phyloP scores from a whole-genome alignment of 352 stramenopile genomes.

The Globisporangium nodosum region DNA sequence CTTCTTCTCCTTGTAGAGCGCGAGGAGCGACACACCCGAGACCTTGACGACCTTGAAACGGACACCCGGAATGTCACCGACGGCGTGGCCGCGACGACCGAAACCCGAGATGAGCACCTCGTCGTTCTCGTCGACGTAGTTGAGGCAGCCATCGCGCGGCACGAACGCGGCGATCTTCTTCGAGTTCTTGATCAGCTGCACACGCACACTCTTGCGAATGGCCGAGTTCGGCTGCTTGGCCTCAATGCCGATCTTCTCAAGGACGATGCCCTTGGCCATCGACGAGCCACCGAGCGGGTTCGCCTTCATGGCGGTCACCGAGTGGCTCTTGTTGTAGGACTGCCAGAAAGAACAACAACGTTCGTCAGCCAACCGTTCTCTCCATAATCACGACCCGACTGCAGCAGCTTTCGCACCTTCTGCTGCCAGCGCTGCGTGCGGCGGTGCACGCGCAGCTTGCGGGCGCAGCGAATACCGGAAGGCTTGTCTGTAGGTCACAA shows the following conservation, averaged over 20 bases:
- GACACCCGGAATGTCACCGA: conserved; percentile 99
- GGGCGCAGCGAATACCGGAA: conserved; percentile 97
- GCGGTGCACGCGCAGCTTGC: conserved; percentile 99
- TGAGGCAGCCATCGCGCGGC: conserved; percentile 99
- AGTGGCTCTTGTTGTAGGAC: conserved; percentile 99
- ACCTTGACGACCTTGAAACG: conserved; percentile 99
- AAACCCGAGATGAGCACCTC: conserved; percentile 99
- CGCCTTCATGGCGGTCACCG: conserved; percentile 99
- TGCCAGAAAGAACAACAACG: background rate
- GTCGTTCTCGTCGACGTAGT: conserved; percentile 99
- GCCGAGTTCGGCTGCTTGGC: conserved; percentile 99
- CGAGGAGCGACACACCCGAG: conserved; percentile 97
- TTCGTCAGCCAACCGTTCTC: background rate
- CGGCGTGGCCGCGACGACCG: conserved; percentile 98
- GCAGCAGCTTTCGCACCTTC: conserved; percentile 46
- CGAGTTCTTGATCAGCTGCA: conserved; percentile 99
- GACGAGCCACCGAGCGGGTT: conserved; percentile 99
- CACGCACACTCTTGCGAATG: conserved; percentile 99
- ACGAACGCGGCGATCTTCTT: conserved; percentile 99
- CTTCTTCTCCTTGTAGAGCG: conserved; percentile 99
- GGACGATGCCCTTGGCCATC: conserved; percentile 99
- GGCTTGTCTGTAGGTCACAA: conserved; percentile 92
- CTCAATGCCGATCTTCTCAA: conserved; percentile 99
- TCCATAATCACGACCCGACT: too few species aligned
- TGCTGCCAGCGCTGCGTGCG: conserved; percentile 97